These are phyloP conservation scores for Fusarium sp. DNA, from an alignment of 2,329 filamentous ascomycete species.

Conservation along the genomic window DNA sequence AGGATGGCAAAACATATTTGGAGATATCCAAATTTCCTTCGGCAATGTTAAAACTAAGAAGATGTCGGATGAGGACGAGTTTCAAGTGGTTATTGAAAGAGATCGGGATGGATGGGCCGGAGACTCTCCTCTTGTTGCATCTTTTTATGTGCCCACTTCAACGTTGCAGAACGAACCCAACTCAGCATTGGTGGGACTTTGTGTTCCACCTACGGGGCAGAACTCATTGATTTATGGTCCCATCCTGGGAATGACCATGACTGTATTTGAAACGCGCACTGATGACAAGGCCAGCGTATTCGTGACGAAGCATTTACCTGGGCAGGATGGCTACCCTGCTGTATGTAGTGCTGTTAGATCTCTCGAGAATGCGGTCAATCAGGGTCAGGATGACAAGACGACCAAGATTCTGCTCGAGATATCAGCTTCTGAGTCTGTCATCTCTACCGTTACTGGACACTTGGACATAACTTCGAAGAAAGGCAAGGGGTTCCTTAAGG, in stretches of 20 bases:
- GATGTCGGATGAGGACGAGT: constrained; percentile 41
- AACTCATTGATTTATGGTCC: constrained; percentile 37
- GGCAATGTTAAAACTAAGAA: constrained; percentile 47
- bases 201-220: constrained; percentile 40
- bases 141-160: constrained; percentile 52
- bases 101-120: constrained; percentile 51
- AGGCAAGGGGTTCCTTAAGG: constrained; percentile 49
- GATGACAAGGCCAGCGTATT: constrained; percentile 45
- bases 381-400: constrained; percentile 30
- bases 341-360: constrained; percentile 37
- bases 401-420: constrained; percentile 46
- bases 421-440: constrained; percentile 40
- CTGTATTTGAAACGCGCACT: constrained; percentile 47
- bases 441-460: constrained; percentile 52
- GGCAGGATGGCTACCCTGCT: constrained; percentile 44
- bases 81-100: constrained; percentile 46
- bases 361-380: constrained; percentile 28
- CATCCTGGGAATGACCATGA: constrained; percentile 41
- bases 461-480: constrained; percentile 49
- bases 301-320: constrained; percentile 50
- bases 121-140: constrained; percentile 50
- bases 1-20: constrained; percentile 50
- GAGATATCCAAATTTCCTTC: constrained; percentile 54
- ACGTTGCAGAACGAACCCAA: constrained; percentile 48
- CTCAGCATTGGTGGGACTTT: constrained; percentile 46